Evolutionary conservation across 2,329 filamentous ascomycete species (phyloP), one percentile per base, ranked within the genome.

Genomic region (Venturia asperata): DNA sequence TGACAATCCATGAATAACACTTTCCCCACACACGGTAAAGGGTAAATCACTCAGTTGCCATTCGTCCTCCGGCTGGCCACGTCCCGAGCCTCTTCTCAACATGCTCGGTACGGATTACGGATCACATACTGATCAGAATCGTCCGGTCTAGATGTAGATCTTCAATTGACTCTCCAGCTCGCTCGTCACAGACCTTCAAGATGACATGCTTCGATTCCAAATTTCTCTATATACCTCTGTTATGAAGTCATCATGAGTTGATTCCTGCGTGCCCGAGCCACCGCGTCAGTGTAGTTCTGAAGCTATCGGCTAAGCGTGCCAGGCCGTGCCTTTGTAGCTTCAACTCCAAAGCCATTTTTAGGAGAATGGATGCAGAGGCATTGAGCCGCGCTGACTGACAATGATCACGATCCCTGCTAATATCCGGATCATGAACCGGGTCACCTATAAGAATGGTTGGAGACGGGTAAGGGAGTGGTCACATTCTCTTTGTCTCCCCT

Each of bases 1-100:
- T 58, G 30, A 58, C 52, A 58, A 37, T 37, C 52, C 30, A 58
- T 58, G 52, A 58, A 15, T 10, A 17, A 27, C 47, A 52, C 11
- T 52, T 37, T n/a, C n/a, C n/a, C 24, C 24, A 5, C n/a, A 11
- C 6, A n/a, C n/a, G n/a, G n/a, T n/a, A n/a, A n/a, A n/a, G n/a
- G 1, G 6, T 34, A 9, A 4, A 11, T 55, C 30, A 21, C 5
- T 58, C 52, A 6, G n/a, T n/a, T 37, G n/a, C 52, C 52, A 11
- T 58, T 37, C 30, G 52, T 37, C 52, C 27, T 37, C 9, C 49
- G 49, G 27, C 45, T 9, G 45, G 45, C 45, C 15, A n/a, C 45
- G 27, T 56, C 24, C 27, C 1, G 49, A 34, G 13, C 30, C 30
- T 37, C 49, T 34, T 56, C 30, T 34, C 52, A 9, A 6, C 6